Conservation (phyloP, 163 green algal genomes). For the Chlamydomonas reinhardtii region DNA sequence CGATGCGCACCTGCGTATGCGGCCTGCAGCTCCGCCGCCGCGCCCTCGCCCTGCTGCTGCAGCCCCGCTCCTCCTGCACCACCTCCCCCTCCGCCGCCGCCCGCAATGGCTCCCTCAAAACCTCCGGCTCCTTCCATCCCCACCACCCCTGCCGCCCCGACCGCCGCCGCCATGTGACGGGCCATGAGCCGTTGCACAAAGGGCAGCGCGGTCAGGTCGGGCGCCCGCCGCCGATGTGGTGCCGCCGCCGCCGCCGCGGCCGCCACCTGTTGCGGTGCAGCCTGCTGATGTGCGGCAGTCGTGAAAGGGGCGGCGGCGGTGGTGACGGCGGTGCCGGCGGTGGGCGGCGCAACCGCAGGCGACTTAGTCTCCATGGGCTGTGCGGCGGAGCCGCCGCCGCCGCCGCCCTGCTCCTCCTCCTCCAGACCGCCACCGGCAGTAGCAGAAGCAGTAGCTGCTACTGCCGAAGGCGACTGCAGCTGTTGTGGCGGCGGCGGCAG, state of each 20-base stretch:
- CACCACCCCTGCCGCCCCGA: background rate
- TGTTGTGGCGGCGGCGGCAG: background rate
- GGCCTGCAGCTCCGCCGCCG: conserved; percentile 21
- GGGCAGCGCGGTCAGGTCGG: conserved; percentile 31
- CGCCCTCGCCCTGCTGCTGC: conserved; percentile 27
- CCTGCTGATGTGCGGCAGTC: too few relatives aligned
- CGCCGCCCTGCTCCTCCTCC: too few relatives aligned
- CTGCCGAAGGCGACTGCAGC: background rate
- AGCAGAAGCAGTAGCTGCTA: background rate
- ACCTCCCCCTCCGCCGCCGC: background rate
- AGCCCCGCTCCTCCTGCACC: background rate
- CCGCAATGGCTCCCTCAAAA: background rate
- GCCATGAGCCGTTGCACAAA: conserved; percentile 44
- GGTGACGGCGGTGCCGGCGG: too few relatives aligned
- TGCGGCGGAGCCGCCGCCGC: background rate
- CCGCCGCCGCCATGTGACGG: background rate
- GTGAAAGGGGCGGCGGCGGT: background rate
- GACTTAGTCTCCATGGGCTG: too few relatives aligned
- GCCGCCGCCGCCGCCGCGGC: background rate
- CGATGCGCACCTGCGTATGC: conserved; percentile 16
- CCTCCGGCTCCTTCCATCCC: too few relatives aligned
- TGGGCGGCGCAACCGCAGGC: too few relatives aligned
- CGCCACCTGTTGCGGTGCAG: too few relatives aligned
- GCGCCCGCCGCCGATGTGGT: background rate
- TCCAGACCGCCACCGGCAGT: too few relatives aligned